These are phyloP conservation scores for Colletotrichum orchidophilum DNA, from an alignment of 2,329 filamentous ascomycete genomes.

Conservation along the genomic window DNA sequence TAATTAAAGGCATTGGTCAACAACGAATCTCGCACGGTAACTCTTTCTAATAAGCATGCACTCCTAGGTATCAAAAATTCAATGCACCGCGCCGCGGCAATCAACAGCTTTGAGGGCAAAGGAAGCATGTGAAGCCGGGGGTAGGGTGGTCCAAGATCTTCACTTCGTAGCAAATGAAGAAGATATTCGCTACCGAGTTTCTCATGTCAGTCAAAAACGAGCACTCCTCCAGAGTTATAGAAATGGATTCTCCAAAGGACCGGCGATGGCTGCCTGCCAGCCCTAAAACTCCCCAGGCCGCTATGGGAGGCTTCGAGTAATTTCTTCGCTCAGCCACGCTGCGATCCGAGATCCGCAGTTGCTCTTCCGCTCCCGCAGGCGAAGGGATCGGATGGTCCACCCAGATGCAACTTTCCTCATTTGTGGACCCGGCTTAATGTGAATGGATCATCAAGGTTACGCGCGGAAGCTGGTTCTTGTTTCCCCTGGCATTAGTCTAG, in stretches of 20 bases:
- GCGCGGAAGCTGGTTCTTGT: neutral
- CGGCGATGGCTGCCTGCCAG: neutral
- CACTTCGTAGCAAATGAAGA: too few species aligned
- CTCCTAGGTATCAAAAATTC: too few species aligned
- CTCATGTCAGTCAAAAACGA: too few species aligned
- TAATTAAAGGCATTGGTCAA: too few species aligned
- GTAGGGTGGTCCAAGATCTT: too few species aligned
- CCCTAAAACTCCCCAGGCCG: neutral
- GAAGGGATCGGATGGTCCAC: neutral
- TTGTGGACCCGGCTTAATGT: slow-evolving; percentile 6
- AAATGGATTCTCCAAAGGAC: neutral
- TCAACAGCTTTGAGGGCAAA: too few species aligned
- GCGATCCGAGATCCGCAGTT: slow-evolving; percentile 14
- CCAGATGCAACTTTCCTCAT: slow-evolving; percentile 20
- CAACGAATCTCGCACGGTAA: too few species aligned
- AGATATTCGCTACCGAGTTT: too few species aligned
- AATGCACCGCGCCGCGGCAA: too few species aligned
- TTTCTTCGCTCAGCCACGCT: neutral
- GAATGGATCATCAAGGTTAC: slow-evolving; percentile 20
- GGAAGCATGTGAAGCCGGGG: too few species aligned
- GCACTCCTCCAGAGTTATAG: neutral
- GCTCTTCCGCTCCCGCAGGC: neutral
- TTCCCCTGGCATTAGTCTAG: slow-evolving; percentile 22
- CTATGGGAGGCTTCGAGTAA: neutral
- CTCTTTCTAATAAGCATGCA: too few species aligned